Evolutionary conservation across 2,329 filamentous ascomycete species (phyloP).

Genomic region (Malbranchea zuffiana): DNA sequence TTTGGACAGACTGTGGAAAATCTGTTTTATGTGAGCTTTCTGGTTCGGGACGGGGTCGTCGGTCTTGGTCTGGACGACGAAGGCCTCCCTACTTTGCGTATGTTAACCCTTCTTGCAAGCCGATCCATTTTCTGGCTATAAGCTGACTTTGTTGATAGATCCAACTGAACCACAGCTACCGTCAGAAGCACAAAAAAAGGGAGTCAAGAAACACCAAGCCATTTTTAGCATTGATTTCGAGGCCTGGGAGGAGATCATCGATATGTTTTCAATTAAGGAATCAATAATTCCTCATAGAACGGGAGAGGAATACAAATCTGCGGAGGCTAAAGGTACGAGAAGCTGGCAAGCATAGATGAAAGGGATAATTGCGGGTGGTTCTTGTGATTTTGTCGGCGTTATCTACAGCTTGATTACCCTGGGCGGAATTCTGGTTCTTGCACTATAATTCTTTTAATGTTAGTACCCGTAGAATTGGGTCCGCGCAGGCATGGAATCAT

Average conservation of each 20-base stretch:
- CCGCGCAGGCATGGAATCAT: no score
- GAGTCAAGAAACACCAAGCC: conserved; percentile 65
- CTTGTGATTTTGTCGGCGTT: no score
- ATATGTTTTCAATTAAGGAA: conserved; percentile 63
- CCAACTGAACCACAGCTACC: conserved; percentile 37
- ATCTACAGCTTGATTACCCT: no score
- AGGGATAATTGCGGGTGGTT: no score
- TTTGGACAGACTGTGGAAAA: conserved; percentile 96
- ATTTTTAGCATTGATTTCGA: conserved; percentile 79
- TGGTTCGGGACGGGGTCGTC: conserved; percentile 76
- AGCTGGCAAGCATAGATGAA: conserved; percentile 4
- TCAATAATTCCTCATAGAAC: conserved; percentile 75
- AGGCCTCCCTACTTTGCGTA: conserved; percentile 69
- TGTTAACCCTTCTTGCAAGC: conserved; percentile 30
- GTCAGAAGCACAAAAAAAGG: conserved; percentile 39
- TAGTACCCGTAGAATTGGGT: no score
- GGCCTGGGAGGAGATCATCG: conserved; percentile 67
- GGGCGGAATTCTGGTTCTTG: no score
- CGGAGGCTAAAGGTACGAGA: not conserved
- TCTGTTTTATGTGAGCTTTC: conserved; percentile 88
- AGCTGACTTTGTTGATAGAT: conserved; percentile 22
- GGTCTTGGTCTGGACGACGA: conserved; percentile 62
- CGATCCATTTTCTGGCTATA: not conserved
- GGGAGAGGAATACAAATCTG: conserved; percentile 36
- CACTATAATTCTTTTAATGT: no score